A percentile compares a stretch with the other conserved stretches of the same genome.
Conservation (phyloP, 108 stramenopile species). For the Skeletonema menzelii region DNA sequence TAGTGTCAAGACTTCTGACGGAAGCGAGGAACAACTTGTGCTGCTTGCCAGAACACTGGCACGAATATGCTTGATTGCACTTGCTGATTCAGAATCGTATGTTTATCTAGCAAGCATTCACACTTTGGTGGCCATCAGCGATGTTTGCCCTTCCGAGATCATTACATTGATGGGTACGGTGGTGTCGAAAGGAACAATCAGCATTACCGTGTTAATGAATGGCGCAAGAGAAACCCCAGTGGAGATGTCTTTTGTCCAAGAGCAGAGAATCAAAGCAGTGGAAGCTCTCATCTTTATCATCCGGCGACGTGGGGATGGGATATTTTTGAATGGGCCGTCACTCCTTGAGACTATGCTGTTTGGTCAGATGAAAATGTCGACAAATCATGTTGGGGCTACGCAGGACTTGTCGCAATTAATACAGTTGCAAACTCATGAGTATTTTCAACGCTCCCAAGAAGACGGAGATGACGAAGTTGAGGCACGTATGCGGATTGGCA, state of each 20-base stretch:
- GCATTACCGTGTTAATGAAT: conserved; percentile 12
- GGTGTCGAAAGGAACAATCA: conserved; percentile 34
- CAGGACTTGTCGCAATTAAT: conserved; percentile 21
- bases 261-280: conserved; percentile 75
- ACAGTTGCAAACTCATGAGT: conserved; percentile 54
- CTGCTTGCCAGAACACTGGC: conserved; percentile 36
- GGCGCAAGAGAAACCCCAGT: background rate
- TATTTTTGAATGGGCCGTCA: conserved; percentile 46
- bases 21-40: conserved; percentile 9
- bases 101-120: conserved; percentile 88
- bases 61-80: conserved; percentile 52
- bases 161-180: conserved; percentile 54
- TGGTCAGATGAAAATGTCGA: conserved; percentile 24
- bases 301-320: conserved; percentile 61
- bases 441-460: conserved; percentile 14
- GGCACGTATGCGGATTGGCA: conserved; percentile 52
- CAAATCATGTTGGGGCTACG: background rate
- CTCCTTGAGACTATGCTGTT: conserved; percentile 61
- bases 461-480: conserved; percentile 43
- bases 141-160: conserved; percentile 52
- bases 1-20: background rate
- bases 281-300: conserved; percentile 79
- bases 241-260: conserved; percentile 31
- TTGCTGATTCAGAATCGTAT: conserved; percentile 83
- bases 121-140: conserved; percentile 71